A percentile compares a stretch with the other conserved stretches of the same genome.
phyloP scores from a whole-genome alignment of 2,329 filamentous ascomycete genomes.

The Coniochaeta ligniaria region DNA sequence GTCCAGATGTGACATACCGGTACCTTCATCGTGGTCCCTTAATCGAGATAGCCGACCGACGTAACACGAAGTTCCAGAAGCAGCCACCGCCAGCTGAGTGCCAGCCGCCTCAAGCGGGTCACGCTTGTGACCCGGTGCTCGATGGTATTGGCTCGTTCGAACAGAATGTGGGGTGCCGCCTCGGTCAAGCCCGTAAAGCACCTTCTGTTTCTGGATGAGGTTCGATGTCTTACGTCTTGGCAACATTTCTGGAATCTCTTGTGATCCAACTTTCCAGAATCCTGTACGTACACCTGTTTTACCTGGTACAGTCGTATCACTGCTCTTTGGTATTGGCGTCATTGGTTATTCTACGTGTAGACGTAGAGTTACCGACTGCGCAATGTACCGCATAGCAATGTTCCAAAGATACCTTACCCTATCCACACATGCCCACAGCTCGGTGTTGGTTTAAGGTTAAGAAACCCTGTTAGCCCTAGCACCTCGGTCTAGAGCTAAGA shows the following conservation, averaged over 20 bases:
- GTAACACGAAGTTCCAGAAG: no score
- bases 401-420: neutral
- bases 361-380: no score
- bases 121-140: neutral
- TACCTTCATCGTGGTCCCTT: no score
- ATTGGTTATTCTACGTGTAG: no score
- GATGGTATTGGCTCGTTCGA: neutral
- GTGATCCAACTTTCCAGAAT: no score
- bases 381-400: no score
- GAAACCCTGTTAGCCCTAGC: neutral
- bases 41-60: no score
- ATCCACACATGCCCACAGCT: neutral
- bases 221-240: neutral
- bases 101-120: neutral
- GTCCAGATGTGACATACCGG: no score
- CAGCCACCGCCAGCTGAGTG: neutral
- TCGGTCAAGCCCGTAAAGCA: neutral
- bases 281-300: no score
- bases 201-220: neutral
- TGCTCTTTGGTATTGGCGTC: no score
- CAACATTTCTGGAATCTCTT: neutral
- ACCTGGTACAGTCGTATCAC: no score
- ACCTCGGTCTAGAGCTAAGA: neutral
- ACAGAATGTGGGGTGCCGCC: neutral
- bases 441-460: neutral